Evolutionary conservation across 441 rosid species (phyloP).

Genomic region (Corymbia calophylla): DNA sequence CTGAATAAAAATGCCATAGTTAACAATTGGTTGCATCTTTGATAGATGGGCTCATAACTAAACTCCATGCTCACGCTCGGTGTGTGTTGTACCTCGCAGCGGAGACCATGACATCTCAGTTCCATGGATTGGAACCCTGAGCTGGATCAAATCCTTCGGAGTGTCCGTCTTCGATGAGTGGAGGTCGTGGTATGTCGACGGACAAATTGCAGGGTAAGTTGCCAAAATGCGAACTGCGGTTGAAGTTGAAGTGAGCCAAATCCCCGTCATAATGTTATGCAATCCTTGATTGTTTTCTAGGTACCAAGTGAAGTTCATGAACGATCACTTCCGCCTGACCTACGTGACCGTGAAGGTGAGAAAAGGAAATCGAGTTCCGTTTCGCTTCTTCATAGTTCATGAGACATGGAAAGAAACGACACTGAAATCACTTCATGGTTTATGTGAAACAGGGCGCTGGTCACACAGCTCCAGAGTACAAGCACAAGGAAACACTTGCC

Average conservation of each 20-base stretch:
- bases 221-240: background rate
- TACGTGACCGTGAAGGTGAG: constrained; percentile 20
- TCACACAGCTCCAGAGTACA: constrained; percentile 14
- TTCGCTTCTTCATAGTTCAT: background rate
- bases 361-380: background rate
- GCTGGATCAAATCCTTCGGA: constrained; percentile 25
- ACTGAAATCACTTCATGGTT: background rate
- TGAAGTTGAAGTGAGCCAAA: background rate
- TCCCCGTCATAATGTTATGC: background rate
- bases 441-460: constrained; percentile 5
- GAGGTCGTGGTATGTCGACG: constrained; percentile 27
- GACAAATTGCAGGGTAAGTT: constrained; percentile 30
- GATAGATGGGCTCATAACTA: background rate
- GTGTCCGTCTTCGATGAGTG: constrained; percentile 14
- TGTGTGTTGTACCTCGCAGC: constrained; percentile 5
- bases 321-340: constrained; percentile 6
- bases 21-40: background rate
- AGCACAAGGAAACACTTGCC: constrained; percentile 2
- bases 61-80: background rate
- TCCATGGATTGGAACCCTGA: constrained; percentile 23
- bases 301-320: constrained; percentile 15
- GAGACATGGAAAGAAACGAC: background rate
- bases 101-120: constrained; percentile 35
- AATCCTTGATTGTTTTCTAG: background rate
- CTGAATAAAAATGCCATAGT: background rate